Evolutionary conservation across 1,284 basidiomycete genomes (phyloP), one percentile per base, ranked within the genome.

Genomic region (Peniophora sp.): DNA sequence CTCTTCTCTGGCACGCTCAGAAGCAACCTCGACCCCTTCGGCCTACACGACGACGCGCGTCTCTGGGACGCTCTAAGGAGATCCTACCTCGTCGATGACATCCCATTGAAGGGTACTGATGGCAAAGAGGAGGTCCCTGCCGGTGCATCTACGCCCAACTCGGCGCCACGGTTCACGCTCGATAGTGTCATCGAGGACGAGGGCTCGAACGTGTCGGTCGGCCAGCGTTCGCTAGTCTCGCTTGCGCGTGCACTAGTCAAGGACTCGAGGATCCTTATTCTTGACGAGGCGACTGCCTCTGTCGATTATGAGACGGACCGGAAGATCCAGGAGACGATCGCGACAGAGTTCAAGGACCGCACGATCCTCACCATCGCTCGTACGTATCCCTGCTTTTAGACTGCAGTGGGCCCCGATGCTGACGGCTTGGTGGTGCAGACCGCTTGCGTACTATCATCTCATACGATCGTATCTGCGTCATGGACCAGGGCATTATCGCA

Each of bases 321-420:
- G 53, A 86, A 85, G 56, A 91, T 94, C 54, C 90, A 94, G 64
- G 76, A 83, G 55, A 93, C 91, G n/a, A 93, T 95, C 56, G 75
- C 85, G 2, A 75, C 74, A 44, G 89, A 92, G 68, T 94, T 94
- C 69, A 69, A 71, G 45, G 81, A 87, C 61, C 80, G 85, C 50
- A 94, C 92, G 0, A 80, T 91, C 48, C 65, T 92, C 10, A 90
- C 85, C 61, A 90, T 92, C 53, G 87, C 86, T 57, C 85, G 83
- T 82, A 60, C 60, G 77, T 73, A 11, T 47, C 43, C 11, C 43
- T 45, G 3, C 1, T 2, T n/a, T 27, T 3, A 23, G 12, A 12
- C 19, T 20, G 3, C 19, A 32, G 45, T 43, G 27, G n/a, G n/a
- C n/a, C n/a, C n/a, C 27, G 5, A 12, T 22, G 22, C n/a, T 23